Evolutionary conservation across 768 basidiomycete species (phyloP).

Genomic region (Serendipita sp.): DNA sequence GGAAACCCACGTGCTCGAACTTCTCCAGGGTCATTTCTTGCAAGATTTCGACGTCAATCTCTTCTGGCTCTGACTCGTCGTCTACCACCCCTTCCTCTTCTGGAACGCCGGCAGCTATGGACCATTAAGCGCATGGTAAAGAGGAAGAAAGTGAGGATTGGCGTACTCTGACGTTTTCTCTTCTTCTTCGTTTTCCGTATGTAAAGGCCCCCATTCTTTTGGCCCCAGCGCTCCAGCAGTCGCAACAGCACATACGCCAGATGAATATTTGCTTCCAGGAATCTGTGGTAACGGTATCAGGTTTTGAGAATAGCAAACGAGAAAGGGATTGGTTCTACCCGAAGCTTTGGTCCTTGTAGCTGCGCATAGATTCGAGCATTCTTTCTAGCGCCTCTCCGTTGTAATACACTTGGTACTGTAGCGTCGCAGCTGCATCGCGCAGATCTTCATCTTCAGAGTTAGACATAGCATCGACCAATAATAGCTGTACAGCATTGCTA

Average conservation of each 20-base stretch:
- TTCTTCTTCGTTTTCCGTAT: slow-evolving; percentile 43
- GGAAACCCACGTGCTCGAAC: slow-evolving; percentile 60
- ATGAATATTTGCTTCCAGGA: slow-evolving; percentile 73
- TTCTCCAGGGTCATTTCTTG: slow-evolving; percentile 84
- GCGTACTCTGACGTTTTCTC: slow-evolving; percentile 19
- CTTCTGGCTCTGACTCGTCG: slow-evolving; percentile 50
- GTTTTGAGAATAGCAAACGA: neutral
- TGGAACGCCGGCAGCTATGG: slow-evolving; percentile 9
- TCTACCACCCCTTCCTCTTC: slow-evolving; percentile 47
- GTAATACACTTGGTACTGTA: slow-evolving; percentile 87
- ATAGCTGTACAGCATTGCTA: slow-evolving; percentile 26
- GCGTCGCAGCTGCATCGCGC: slow-evolving; percentile 57
- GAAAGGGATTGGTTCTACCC: slow-evolving; percentile 18
- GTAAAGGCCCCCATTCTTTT: slow-evolving; percentile 53
- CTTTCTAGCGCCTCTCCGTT: slow-evolving; percentile 89
- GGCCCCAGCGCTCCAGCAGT: slow-evolving; percentile 81
- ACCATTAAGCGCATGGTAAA: neutral
- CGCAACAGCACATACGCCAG: slow-evolving; percentile 71
- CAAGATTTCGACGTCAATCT: slow-evolving; percentile 41
- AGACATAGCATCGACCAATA: slow-evolving; percentile 76
- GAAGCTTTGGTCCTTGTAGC: slow-evolving; percentile 56
- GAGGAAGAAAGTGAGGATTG: neutral
- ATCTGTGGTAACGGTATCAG: slow-evolving; percentile 34
- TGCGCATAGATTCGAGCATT: slow-evolving; percentile 55
- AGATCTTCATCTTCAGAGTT: slow-evolving; percentile 33